Evolutionary conservation across 2,329 filamentous ascomycete species (phyloP).

Genomic region (Laburnicola sp.): DNA sequence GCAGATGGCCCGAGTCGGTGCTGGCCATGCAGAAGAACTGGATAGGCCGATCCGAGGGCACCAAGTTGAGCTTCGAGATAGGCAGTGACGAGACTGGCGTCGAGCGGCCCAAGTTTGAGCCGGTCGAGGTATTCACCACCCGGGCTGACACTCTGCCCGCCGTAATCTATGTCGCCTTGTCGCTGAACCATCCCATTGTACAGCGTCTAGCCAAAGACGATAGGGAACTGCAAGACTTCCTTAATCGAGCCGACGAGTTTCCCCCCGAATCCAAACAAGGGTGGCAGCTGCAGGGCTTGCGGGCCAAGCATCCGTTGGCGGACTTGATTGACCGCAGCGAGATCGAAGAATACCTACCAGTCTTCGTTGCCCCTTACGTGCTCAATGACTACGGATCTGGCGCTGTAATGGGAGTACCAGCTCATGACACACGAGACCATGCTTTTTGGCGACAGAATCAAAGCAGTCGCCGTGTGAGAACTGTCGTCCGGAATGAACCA

Average conservation of each 20-base stretch:
- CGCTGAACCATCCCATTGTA: constrained; percentile 72
- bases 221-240: constrained; percentile 65
- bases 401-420: constrained; percentile 89
- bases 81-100: too few species aligned
- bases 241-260: constrained; percentile 61
- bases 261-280: constrained; percentile 62
- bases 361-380: constrained; percentile 84
- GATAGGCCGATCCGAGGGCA: constrained; percentile 78
- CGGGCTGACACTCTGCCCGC: constrained; percentile 85
- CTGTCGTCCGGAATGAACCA: constrained; percentile 52
- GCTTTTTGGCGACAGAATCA: constrained; percentile 78
- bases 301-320: constrained; percentile 48
- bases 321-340: constrained; percentile 55
- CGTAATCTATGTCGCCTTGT: constrained; percentile 81
- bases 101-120: constrained; percentile 34
- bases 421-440: constrained; percentile 77
- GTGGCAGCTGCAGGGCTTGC: constrained; percentile 61
- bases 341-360: constrained; percentile 64
- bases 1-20: constrained; percentile 80
- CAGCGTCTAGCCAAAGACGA: constrained; percentile 62
- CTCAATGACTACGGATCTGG: constrained; percentile 83
- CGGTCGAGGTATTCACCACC: constrained; percentile 78
- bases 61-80: constrained; percentile 71
- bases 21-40: constrained; percentile 83
- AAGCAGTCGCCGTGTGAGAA: constrained; percentile 60